Conservation (phyloP, 2,329 filamentous ascomycete genomes). For the Aspergillus arachidicola region DNA sequence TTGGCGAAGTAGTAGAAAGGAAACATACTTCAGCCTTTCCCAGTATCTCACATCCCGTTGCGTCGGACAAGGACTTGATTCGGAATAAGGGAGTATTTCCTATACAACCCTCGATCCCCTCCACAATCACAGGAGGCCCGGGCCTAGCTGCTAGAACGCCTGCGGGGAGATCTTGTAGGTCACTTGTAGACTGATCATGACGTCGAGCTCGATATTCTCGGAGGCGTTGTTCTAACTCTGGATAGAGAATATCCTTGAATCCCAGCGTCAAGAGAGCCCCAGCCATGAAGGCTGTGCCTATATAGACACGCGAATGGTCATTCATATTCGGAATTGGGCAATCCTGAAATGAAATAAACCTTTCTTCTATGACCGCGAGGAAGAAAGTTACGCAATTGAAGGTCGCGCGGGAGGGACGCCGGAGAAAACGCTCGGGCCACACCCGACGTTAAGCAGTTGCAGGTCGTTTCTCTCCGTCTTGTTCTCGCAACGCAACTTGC, state of each 20-base stretch:
- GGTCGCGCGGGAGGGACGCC: conserved; percentile 4
- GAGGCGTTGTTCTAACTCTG: conserved; percentile 69
- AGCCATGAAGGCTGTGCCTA: conserved; percentile 73
- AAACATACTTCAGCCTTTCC: conserved; percentile 79
- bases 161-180: conserved; percentile 7
- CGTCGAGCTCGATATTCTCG: conserved; percentile 42
- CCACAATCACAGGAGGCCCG: conserved; percentile 57
- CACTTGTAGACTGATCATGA: conserved; percentile 23
- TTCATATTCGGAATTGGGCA: conserved; percentile 28
- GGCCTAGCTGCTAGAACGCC: conserved; percentile 27
- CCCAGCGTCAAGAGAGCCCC: conserved; percentile 75
- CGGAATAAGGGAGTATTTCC: conserved; percentile 88
- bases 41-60: conserved; percentile 84
- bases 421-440: conserved; percentile 44
- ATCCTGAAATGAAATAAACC: background rate
- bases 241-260: conserved; percentile 77
- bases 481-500: conserved; percentile 1
- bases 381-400: background rate
- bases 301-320: conserved; percentile 51
- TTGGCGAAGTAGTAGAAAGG: background rate
- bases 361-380: background rate
- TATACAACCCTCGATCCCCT: conserved; percentile 88
- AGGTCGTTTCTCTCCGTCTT: conserved; percentile 19
- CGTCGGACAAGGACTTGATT: conserved; percentile 81
- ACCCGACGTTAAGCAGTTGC: conserved; percentile 3